Evolutionary conservation across 169 alveolate genomes (phyloP).

Genomic region (Plasmodium knowlesi): DNA sequence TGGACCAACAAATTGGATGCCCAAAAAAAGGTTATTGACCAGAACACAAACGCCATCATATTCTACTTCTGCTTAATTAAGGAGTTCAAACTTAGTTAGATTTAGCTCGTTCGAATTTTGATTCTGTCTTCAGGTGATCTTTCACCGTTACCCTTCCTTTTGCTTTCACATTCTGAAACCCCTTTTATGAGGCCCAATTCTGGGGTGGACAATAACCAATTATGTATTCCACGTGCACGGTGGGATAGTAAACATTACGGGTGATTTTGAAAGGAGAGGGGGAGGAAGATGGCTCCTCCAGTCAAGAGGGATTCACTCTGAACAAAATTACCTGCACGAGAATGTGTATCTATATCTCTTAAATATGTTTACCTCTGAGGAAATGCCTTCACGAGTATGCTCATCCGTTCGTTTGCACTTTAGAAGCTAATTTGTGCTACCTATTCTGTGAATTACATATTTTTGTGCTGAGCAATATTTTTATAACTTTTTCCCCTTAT

Average conservation of each 20-base stretch:
- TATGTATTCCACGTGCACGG: background rate
- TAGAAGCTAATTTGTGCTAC: background rate
- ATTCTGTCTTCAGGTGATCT: background rate
- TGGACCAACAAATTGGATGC: background rate
- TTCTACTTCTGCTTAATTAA: slow-evolving; percentile 18
- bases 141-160: background rate
- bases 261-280: background rate
- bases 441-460: background rate
- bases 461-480: background rate
- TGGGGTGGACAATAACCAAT: background rate
- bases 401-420: background rate
- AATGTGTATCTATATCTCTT: background rate
- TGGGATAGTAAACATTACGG: background rate
- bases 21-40: background rate
- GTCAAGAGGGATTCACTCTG: background rate
- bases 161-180: background rate
- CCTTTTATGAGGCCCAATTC: background rate
- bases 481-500: background rate
- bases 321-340: background rate
- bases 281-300: background rate
- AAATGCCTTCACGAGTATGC: background rate
- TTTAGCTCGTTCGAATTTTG: background rate
- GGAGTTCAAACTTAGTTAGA: background rate
- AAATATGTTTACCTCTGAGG: background rate
- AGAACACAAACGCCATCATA: background rate